Percentiles rank a stretch among this genome's conserved stretches.
Conservation (phyloP, 2,329 filamentous ascomycete species). For the Alternaria consortialis region DNA sequence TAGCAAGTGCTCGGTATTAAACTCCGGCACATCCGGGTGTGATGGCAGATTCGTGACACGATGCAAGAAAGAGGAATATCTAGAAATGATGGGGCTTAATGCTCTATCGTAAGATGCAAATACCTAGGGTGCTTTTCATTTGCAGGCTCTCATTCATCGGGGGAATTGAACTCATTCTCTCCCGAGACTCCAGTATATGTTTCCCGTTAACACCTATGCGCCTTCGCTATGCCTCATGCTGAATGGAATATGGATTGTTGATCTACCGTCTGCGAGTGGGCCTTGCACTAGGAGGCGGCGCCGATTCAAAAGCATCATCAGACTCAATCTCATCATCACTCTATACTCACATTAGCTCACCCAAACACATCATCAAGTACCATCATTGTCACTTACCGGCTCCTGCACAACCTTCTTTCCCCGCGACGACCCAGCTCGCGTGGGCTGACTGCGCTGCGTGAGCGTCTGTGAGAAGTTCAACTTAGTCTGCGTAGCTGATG, state of each 20-base stretch:
- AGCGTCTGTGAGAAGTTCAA: slow-evolving; percentile 54
- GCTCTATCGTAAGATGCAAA: not conserved
- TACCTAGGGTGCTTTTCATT: not conserved
- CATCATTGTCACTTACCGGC: slow-evolving; percentile 46
- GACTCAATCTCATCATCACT: slow-evolving; percentile 55
- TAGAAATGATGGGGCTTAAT: not conserved
- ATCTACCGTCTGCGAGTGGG: slow-evolving; percentile 37
- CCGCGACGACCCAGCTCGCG: slow-evolving; percentile 32
- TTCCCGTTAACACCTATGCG: slow-evolving; percentile 18
- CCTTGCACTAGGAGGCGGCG: slow-evolving; percentile 32
- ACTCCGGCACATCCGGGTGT: not conserved
- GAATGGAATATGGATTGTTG: not conserved
- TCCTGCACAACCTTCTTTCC: slow-evolving; percentile 48
- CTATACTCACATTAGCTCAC: slow-evolving; percentile 28
- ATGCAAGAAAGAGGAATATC: not conserved
- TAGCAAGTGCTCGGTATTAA: not conserved
- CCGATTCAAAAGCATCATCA: slow-evolving; percentile 53
- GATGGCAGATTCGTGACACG: not conserved
- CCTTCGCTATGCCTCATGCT: slow-evolving; percentile 33
- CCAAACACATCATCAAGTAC: not conserved
- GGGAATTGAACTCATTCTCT: not conserved
- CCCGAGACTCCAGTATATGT: not conserved
- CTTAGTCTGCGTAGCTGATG: slow-evolving; percentile 49
- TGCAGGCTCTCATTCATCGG: not conserved
- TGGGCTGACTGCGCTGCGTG: slow-evolving; percentile 46